A percentile compares a stretch with the other conserved stretches of the same genome.
Evolutionary conservation across 257 asterid species (phyloP).

Genomic region (Solanum lycopersicoides): DNA sequence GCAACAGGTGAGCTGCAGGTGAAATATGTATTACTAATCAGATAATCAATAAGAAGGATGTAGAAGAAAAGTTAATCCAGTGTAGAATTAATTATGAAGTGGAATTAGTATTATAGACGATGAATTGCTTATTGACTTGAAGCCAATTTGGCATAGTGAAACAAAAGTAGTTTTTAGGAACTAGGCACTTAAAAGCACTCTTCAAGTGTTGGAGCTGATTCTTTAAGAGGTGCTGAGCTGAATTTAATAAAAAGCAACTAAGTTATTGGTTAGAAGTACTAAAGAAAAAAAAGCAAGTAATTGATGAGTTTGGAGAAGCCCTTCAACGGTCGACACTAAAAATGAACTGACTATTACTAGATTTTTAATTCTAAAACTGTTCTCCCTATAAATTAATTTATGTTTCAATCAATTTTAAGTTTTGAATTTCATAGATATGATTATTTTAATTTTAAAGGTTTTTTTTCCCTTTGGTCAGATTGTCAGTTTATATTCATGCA

Average conservation of each 20-base stretch:
- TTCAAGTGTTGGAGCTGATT: background rate
- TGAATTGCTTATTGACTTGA: background rate
- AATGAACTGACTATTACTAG: background rate
- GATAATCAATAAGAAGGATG: background rate
- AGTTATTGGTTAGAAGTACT: background rate
- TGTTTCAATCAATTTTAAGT: background rate
- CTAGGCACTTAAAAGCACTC: background rate
- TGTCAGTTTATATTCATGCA: background rate
- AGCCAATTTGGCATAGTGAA: background rate
- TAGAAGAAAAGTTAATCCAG: background rate
- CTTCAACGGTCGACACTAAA: background rate
- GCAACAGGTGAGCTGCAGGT: slow-evolving; percentile 90
- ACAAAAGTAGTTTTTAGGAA: background rate
- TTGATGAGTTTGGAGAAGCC: background rate
- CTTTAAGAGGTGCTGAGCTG: background rate
- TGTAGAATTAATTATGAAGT: background rate
- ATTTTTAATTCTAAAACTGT: background rate
- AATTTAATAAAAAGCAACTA: background rate
- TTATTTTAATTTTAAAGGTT: background rate
- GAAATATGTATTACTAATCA: background rate
- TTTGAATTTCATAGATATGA: background rate
- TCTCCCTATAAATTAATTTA: background rate
- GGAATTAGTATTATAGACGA: background rate
- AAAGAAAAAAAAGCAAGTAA: background rate
- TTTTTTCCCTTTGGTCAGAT: background rate